These are phyloP conservation scores for Ruellia speciosa DNA, from an alignment of 305 asterid genomes.

Conservation along the genomic window DNA sequence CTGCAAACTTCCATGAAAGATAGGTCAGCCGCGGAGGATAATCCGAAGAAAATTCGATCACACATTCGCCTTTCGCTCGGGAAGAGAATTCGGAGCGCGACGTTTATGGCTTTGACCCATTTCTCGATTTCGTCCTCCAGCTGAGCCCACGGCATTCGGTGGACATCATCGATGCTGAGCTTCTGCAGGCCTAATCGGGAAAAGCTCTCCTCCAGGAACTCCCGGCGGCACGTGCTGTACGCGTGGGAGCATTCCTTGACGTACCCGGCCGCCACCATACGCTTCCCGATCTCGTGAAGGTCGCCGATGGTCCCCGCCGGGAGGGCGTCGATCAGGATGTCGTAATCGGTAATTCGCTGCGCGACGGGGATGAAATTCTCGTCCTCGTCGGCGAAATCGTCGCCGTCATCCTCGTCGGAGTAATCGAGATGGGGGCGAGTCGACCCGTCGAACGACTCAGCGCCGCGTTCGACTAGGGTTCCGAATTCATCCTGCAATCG, in stretches of 20 bases:
- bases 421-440: slow-evolving; percentile 27
- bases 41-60: slow-evolving; percentile 57
- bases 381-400: slow-evolving; percentile 34
- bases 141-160: slow-evolving; percentile 77
- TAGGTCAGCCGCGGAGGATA: slow-evolving; percentile 57
- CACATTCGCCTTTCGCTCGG: slow-evolving; percentile 78
- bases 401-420: slow-evolving; percentile 46
- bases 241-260: slow-evolving; percentile 74
- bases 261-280: slow-evolving; percentile 83
- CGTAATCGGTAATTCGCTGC: slow-evolving; percentile 62
- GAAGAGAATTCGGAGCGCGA: slow-evolving; percentile 55
- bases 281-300: slow-evolving; percentile 64
- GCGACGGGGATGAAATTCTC: slow-evolving; percentile 70
- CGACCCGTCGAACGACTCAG: slow-evolving; percentile 52
- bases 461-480: slow-evolving; percentile 52
- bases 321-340: slow-evolving; percentile 65
- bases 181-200: slow-evolving; percentile 65
- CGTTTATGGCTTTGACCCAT: slow-evolving; percentile 73
- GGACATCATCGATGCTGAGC: slow-evolving; percentile 73
- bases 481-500: slow-evolving; percentile 80
- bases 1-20: slow-evolving; percentile 81
- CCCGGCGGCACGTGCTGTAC: slow-evolving; percentile 68
- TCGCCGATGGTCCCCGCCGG: slow-evolving; percentile 70
- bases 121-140: slow-evolving; percentile 75
- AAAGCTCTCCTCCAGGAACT: slow-evolving; percentile 79